These are phyloP conservation scores for Neurospora tetrasperma DNA, from an alignment of 495 filamentous ascomycete species.

Conservation along the genomic window DNA sequence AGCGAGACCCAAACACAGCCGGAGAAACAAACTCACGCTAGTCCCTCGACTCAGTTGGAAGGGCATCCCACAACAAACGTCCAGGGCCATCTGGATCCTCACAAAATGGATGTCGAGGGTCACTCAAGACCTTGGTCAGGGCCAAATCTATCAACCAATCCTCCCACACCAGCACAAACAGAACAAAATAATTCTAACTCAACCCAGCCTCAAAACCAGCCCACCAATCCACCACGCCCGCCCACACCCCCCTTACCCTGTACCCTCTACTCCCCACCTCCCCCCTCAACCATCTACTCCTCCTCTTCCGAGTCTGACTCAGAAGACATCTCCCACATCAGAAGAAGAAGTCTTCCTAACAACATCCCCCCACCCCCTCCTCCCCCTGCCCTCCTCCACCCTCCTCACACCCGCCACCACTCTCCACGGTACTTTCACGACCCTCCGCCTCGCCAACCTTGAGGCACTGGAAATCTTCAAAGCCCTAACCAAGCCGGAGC, in stretches of 20 bases:
- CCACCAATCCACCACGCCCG: neutral
- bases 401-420: neutral
- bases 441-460: slow-evolving; percentile 2
- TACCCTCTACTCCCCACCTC: neutral
- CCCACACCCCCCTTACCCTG: neutral
- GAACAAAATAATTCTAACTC: neutral
- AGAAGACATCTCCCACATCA: neutral
- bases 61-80: too few relatives aligned
- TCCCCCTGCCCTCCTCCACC: neutral
- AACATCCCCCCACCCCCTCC: neutral
- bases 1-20: neutral
- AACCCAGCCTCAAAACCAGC: neutral
- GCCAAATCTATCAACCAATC: neutral
- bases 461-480: slow-evolving; percentile 2
- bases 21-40: neutral
- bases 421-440: slow-evolving; percentile 11
- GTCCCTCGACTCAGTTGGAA: too few relatives aligned
- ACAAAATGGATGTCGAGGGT: too few relatives aligned
- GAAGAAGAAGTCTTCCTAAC: neutral
- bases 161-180: neutral
- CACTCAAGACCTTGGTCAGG: neutral
- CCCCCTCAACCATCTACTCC: neutral
- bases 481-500: neutral
- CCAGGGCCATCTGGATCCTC: too few relatives aligned
- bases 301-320: neutral